Conservation (phyloP, 179 eudicot species). For the Carnegiea gigantea region DNA sequence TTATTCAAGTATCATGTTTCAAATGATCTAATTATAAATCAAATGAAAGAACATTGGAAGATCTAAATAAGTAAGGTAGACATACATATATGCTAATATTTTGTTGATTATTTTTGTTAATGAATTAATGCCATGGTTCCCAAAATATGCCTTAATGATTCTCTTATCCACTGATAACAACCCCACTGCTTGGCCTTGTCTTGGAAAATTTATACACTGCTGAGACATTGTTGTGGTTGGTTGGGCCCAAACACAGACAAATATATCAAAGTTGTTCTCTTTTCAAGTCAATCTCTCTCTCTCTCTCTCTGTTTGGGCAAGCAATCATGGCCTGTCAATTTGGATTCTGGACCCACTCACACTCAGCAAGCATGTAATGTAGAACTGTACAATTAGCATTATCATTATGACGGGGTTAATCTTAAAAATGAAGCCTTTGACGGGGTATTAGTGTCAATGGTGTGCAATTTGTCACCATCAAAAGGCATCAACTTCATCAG, state of each 20-base stretch:
- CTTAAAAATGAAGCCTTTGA: neutral
- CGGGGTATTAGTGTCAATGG: neutral
- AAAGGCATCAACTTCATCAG: slow-evolving; percentile 9
- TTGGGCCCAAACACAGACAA: neutral
- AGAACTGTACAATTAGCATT: too few relatives aligned
- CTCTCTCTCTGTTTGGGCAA: neutral
- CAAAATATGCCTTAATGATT: slow-evolving; percentile 9
- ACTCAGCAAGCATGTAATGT: neutral
- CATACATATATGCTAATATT: neutral
- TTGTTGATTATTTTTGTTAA: neutral
- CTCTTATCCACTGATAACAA: neutral
- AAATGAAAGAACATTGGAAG: neutral
- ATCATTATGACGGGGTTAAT: neutral
- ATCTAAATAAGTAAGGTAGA: neutral
- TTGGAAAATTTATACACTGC: neutral
- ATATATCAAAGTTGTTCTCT: slow-evolving; percentile 2
- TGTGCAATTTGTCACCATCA: slow-evolving; percentile 11
- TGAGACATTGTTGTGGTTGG: slow-evolving; percentile 7
- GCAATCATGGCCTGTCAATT: neutral
- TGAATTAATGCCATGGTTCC: neutral
- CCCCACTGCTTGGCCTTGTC: slow-evolving; percentile 1
- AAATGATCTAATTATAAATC: neutral
- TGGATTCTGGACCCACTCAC: slow-evolving; percentile 11
- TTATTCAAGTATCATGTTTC: too few relatives aligned
- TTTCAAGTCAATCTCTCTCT: slow-evolving; percentile 4